Evolutionary conservation across 164 flowering plant genomes (phyloP), one percentile per base, ranked within the genome.

Genomic region (Nymphaea colorata): DNA sequence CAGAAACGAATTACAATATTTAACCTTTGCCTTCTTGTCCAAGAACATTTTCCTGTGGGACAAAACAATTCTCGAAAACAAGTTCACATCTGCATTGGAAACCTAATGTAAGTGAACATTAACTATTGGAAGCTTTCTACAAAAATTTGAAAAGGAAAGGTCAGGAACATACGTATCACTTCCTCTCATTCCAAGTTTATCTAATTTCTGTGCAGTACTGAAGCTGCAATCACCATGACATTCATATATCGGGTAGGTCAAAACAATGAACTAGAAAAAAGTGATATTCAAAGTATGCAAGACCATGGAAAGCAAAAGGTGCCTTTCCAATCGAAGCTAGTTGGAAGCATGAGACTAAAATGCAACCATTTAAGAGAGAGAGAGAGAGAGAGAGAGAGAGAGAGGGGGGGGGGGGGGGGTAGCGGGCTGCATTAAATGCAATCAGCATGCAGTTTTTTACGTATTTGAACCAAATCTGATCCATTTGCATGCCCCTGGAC

Each of bases 101-200:
- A 71, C 53, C 72, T 67, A 61, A 41, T 69, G 4, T 61, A 4
- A 61, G 4, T 17, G 42, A 12, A 61, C n/a, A 41, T 55, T 55
- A 16, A 55, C 42, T 17, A 8, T 17, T 61, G n/a, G 11, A 61
- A 61, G 64, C 64, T 17, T 25, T 25, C 36, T 25, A 7, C 43
- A 51, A 55, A 51, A 55, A 67, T 67, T 43, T 6, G 42, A 36
- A 67, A 10, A 17, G 17, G 11, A 41, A 42, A 47, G 15, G 42
- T 14, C 10, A 11, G 25, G 70, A 41, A 76, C 94, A 57, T 86
- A 95, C 98, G 97, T 95, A 75, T 90, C 98, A 87, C 98, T 92
- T 82, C 99, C 98, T 64, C 98, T 84, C 97, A 95, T 95, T 66
- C 99, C 99, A 68, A 95, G 92, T 73, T 95, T 95, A 87, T 95